phyloP scores from a whole-genome alignment of 768 basidiomycete species.

The Tylopilus rubrobrunneus region DNA sequence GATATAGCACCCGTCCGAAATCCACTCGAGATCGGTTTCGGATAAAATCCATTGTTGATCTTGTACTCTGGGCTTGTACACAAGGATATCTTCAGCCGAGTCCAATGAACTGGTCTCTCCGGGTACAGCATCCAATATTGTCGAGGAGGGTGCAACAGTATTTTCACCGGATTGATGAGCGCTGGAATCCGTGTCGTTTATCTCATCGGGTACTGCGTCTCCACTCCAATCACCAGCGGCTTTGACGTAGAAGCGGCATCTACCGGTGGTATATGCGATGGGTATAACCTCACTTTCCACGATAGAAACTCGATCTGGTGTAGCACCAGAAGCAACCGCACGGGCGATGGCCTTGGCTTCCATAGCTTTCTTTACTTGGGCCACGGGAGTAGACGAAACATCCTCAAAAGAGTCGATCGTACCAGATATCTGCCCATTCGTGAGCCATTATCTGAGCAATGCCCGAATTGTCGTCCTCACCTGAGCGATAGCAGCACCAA shows the following conservation, averaged over 20 bases:
- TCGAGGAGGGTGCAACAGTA: background rate
- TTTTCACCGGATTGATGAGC: slow-evolving; percentile 4
- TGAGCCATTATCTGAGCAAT: slow-evolving; percentile 1
- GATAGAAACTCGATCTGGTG: slow-evolving; percentile 40
- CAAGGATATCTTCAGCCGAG: slow-evolving; percentile 25
- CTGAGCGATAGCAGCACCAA: too few relatives aligned
- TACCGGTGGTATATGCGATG: slow-evolving; percentile 30
- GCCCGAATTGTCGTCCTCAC: background rate
- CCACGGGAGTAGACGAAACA: slow-evolving; percentile 31
- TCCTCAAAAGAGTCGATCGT: slow-evolving; percentile 45
- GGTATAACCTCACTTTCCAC: slow-evolving; percentile 57
- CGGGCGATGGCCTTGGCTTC: slow-evolving; percentile 38
- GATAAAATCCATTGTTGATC: slow-evolving; percentile 42
- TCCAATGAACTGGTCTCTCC: slow-evolving; percentile 13
- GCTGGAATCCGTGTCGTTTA: slow-evolving; percentile 10
- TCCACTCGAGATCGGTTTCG: slow-evolving; percentile 45
- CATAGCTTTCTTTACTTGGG: slow-evolving; percentile 33
- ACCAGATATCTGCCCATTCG: slow-evolving; percentile 36
- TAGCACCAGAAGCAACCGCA: slow-evolving; percentile 45
- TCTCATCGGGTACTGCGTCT: slow-evolving; percentile 18
- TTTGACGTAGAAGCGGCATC: slow-evolving; percentile 49
- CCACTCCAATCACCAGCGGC: slow-evolving; percentile 53
- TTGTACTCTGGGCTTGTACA: slow-evolving; percentile 38
- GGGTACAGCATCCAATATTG: slow-evolving; percentile 3
- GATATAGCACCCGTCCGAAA: slow-evolving; percentile 60